Conservation (phyloP, 768 basidiomycete genomes). For the Leccinum subtestaceum region DNA sequence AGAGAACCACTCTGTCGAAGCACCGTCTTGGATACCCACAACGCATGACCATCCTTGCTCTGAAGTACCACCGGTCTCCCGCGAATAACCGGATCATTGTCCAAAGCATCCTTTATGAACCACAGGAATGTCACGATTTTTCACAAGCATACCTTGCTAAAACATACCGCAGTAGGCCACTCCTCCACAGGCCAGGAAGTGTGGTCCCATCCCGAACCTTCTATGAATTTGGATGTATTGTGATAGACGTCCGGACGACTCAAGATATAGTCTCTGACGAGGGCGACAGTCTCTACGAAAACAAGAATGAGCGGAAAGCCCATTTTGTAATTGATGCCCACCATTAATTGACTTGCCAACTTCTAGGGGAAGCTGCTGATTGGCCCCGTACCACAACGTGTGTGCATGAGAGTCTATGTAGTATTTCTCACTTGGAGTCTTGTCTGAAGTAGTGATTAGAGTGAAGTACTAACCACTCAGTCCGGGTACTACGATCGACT, state of each 20-base stretch:
- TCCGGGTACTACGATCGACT: constrained; percentile 68
- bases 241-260: constrained; percentile 52
- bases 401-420: constrained; percentile 80
- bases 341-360: constrained; percentile 60
- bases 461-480: constrained; percentile 56
- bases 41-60: constrained; percentile 85
- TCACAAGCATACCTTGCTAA: not conserved
- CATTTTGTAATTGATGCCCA: constrained; percentile 16
- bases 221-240: constrained; percentile 60
- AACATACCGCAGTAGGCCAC: constrained; percentile 69
- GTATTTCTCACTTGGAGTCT: not conserved
- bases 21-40: constrained; percentile 75
- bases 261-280: constrained; percentile 60
- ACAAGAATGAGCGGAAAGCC: not conserved
- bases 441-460: not conserved
- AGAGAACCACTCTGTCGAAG: constrained; percentile 58
- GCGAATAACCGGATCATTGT: constrained; percentile 62
- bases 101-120: constrained; percentile 60
- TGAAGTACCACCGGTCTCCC: constrained; percentile 74
- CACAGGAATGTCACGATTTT: not conserved
- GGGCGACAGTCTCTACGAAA: constrained; percentile 55
- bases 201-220: constrained; percentile 92
- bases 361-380: constrained; percentile 60
- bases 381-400: constrained; percentile 74
- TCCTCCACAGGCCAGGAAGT: constrained; percentile 60